Base-by-base conservation (phyloP, 495 filamentous ascomycete genomes). In the Rostrohypoxylon terebratum region DNA sequence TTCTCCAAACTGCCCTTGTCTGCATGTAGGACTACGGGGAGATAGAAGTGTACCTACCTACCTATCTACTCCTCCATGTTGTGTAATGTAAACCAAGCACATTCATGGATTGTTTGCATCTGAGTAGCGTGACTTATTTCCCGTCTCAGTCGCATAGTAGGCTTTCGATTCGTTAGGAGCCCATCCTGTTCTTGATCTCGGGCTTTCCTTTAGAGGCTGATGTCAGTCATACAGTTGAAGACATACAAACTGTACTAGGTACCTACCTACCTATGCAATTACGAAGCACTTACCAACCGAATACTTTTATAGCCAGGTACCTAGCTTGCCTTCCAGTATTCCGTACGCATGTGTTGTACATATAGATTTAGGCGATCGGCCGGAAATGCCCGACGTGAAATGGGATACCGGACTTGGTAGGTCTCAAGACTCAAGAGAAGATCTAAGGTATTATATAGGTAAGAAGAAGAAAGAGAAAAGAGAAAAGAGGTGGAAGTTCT, bases 241-340 rank as follows among this genome's bases (percentile, higher is more conserved):
- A 45, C 40, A 50, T 18, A 69, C 34, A 68, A 62, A 38, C 11
- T 36, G 48, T 21, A 18, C 13, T 18, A n/a, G 11, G 10, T 42
- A 4, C 36, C 36, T 38, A 38, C 4, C n/a, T 34, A 28, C 4
- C 38, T 3, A 48, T 31, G 50, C 13, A 57, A 72, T 66, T 63
- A 72, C 63, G 62, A 66, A 66, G 42, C 58, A 66, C 50, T 66
- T 66, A 66, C 63, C 57, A 72, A 72, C 69, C 48, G 23, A 57
- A 66, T 63, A 42, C 58, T 54, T 54, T 28, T 63, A 62, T n/a
- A 58, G 58, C 16, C n/a, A n/a, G n/a, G n/a, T 28, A 28, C 28
- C 28, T 28, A 28, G 28, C 28, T 28, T 28, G 11, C 11, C 13
- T 42, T 11, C n/a, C n/a, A n/a, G 38, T 45, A 59, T 31, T 18